Evolutionary conservation across 495 filamentous ascomycete genomes (phyloP), one percentile per base, ranked within the genome.

Genomic region (Podospora pseudoanserina): DNA sequence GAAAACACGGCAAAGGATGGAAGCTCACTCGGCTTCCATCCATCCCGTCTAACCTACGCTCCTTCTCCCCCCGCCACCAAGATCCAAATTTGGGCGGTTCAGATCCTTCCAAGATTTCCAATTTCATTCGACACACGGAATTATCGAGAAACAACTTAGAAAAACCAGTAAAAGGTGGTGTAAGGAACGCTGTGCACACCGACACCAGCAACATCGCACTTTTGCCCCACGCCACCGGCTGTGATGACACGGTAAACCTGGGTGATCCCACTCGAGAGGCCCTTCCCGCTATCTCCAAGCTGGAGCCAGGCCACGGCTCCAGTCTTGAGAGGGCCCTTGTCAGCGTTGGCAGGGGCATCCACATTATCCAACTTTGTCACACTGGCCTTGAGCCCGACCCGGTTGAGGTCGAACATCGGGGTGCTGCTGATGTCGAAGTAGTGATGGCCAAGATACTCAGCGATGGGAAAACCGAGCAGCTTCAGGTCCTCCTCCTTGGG

Each of bases 151-250:
- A 49, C 2, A 49, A 2, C 65, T 71, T 66, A 75, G 72, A 87
- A 92, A 66, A 92, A 87, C 88, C 87, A 92, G 76, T 93, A 93
- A 74, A 86, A 85, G 0, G 90, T 86, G 0, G 89, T 79, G 76
- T 92, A 93, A 13, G 86, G 82, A 4, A 91, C 83, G 67, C 77
- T 83, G 71, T 82, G 74, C 32, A 83, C 73, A 1, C 77, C 73
- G 11, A 68, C 71, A 0, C 79, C 80, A 0, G 70, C 74, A 1
- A 76, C 69, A 66, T 81, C 84, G 15, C 83, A 88, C n/a, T 78
- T 63, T 58, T 83, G 82, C 7, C 86, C 63, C 32, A 71, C 73
- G 20, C 90, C 91, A n/a, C 87, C 87, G 15, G 86, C 86, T 1
- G 90, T 92, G 65, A 86, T 74, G 20, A 93, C 86, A 44, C 91